Evolutionary conservation across 2,329 filamentous ascomycete genomes (phyloP), one percentile per base, ranked within the genome.

Genomic region (Cordyceps tenuipes): DNA sequence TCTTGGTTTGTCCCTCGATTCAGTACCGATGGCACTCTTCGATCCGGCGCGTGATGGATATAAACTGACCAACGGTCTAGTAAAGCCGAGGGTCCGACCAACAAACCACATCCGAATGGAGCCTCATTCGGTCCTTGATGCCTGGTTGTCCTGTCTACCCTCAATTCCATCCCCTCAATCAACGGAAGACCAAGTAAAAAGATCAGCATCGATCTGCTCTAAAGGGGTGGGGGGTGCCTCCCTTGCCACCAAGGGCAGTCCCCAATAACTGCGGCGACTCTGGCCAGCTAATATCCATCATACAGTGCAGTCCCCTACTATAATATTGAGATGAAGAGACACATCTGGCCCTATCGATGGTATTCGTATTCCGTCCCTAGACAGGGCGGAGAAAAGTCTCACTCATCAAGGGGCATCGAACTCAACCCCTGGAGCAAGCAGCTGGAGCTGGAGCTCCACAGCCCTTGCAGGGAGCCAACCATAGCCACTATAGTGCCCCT

Each of bases 391-490:
- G 15, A 17, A n/a, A 43, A 43, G 39, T 43, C 39, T 43, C 15
- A 17, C 39, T 43, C 39, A 6, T 43, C 39, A 43, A n/a, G 39
- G 39, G 46, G 21, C 44, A 34, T 19, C 36, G 5, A 8, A 17
- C 39, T 43, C 39, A 17, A 39, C 51, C 56, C 55, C 44, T 57
- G 31, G 55, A 49, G 41, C 47, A 34, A 49, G 41, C 47, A 34
- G 23, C 31, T 43, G 7, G 19, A 50, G 56, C 46, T 34, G 10
- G 12, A 10, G 55, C 34, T 19, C 56, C 56, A 58, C 56, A 44
- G 39, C 15, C 56, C 47, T 47, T 44, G 47, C 55, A 58, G 56
- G 19, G 15, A 39, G 53, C 44, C 55, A 57, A 46, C 46, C 34
- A 39, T 44, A 56, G 43, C 41, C 53, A 47, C 49, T 44, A 47